Conservation (phyloP, 2,329 filamentous ascomycete genomes). For the Alternaria atra region DNA sequence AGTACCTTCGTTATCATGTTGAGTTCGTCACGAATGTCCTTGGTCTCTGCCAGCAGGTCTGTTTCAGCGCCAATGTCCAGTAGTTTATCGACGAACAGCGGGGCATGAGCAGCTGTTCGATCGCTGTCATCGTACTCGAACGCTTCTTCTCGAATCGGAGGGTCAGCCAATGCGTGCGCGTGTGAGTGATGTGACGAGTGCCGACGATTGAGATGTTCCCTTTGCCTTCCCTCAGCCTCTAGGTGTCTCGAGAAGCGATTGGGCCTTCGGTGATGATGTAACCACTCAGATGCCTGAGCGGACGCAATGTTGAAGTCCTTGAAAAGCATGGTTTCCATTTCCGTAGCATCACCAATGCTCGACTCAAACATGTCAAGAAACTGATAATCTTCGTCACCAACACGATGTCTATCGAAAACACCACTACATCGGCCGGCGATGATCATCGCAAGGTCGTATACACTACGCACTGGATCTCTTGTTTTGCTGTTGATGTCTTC, state of each 20-base stretch:
- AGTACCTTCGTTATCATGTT: constrained; percentile 67
- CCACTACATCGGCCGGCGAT: constrained; percentile 69
- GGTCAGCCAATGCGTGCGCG: constrained; percentile 34
- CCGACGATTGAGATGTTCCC: constrained; percentile 43
- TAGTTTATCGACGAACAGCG: constrained; percentile 63
- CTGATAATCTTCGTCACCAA: constrained; percentile 68
- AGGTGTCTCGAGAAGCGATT: constrained; percentile 49
- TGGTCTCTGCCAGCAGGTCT: constrained; percentile 68
- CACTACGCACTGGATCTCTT: constrained; percentile 65
- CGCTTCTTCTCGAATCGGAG: constrained; percentile 36
- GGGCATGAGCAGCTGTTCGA: constrained; percentile 38
- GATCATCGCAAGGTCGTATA: constrained; percentile 70
- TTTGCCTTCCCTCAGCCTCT: constrained; percentile 45
- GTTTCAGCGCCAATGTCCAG: constrained; percentile 70
- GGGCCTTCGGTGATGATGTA: constrained; percentile 59
- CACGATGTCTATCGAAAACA: constrained; percentile 67
- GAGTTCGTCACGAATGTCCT: constrained; percentile 73
- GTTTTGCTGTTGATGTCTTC: constrained; percentile 73
- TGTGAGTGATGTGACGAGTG: constrained; percentile 40
- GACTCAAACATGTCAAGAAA: constrained; percentile 74
- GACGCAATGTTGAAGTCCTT: constrained; percentile 68
- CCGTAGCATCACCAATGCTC: constrained; percentile 63
- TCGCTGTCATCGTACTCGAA: constrained; percentile 45
- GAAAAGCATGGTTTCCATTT: constrained; percentile 66
- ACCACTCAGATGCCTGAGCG: constrained; percentile 64